Base-by-base conservation (phyloP, 768 basidiomycete genomes). In the Tricholoma matsutake region DNA sequence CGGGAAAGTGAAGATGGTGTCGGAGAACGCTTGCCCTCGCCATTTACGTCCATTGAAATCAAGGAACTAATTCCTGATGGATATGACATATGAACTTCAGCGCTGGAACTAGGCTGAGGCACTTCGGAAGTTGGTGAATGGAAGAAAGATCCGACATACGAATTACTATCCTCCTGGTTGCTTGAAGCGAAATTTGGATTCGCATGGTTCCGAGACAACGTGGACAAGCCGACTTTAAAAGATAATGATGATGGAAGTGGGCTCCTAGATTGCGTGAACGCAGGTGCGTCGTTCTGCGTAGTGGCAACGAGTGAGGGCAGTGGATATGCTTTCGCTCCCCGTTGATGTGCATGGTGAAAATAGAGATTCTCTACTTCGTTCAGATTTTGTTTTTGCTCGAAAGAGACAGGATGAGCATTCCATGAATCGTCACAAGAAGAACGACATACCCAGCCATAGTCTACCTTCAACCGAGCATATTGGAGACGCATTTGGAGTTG, bases 281-380 rank as follows among this genome's bases (percentile, higher is more conserved):
- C 34, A 14, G 67, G 45, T 10, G 64, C 57, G 16, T 63, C 67
- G n/a, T 61, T 67, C 53, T 72, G 72, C 28, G 69, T 66, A 18
- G 70, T 72, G n/a, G 65, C 61, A 25, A 69, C 60, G 25, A 71
- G 59, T 16, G 70, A 58, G 28, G 69, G 60, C 28, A 66, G 63
- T 47, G 72, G 65, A 55, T 69, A 70, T n/a, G 71, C 67, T 41
- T 73, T 72, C 22, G 73, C 66, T 31, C 75, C 73, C 59, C 79
- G 79, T 28, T 77, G 72, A 56, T 88, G 85, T 0, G 88, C 87
- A 68, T 88, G 86, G 54, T 85, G 86, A 67, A 91, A 91, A 76
- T 91, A 92, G 8, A 92, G 77, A 67, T 91, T 91, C 71, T 92
- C 90, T 5, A 92, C 90, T 73, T 92, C 90, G 67, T 88, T 90